Evolutionary conservation across 345 rosid species (phyloP).

Genomic region (Linum usitatissimum): DNA sequence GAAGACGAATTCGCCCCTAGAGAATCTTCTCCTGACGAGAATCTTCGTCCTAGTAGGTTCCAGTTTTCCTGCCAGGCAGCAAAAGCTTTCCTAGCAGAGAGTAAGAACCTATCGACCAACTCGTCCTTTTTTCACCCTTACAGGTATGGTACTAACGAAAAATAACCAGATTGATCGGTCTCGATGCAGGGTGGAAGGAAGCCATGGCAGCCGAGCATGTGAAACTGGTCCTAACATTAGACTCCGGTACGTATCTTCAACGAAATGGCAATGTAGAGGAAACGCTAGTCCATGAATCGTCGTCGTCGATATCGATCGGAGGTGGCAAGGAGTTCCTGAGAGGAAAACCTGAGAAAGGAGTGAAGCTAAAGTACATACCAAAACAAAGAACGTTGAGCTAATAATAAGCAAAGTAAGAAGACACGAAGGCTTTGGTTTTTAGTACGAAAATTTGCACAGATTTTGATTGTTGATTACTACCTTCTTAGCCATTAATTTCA

Average conservation of each 20-base stretch:
- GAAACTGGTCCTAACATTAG: slow-evolving; percentile 39
- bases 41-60: slow-evolving; percentile 19
- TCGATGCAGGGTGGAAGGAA: slow-evolving; percentile 75
- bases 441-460: background rate
- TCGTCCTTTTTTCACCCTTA: too few species aligned
- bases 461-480: too few species aligned
- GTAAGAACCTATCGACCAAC: slow-evolving; percentile 29
- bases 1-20: slow-evolving; percentile 16
- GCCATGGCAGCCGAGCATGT: slow-evolving; percentile 58
- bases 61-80: slow-evolving; percentile 51
- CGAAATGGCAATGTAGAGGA: slow-evolving; percentile 16
- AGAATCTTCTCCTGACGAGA: slow-evolving; percentile 19
- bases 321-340: slow-evolving; percentile 29
- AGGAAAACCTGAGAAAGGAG: slow-evolving; percentile 48
- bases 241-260: slow-evolving; percentile 18
- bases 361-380: slow-evolving; percentile 69
- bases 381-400: slow-evolving; percentile 39
- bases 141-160: too few species aligned
- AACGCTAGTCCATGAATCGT: slow-evolving; percentile 12
- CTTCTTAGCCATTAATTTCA: too few species aligned
- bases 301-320: background rate
- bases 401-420: slow-evolving; percentile 3
- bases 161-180: background rate
- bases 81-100: slow-evolving; percentile 59
- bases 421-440: background rate